Conservation (phyloP, 306 rosid species). For the Prunus mume region DNA sequence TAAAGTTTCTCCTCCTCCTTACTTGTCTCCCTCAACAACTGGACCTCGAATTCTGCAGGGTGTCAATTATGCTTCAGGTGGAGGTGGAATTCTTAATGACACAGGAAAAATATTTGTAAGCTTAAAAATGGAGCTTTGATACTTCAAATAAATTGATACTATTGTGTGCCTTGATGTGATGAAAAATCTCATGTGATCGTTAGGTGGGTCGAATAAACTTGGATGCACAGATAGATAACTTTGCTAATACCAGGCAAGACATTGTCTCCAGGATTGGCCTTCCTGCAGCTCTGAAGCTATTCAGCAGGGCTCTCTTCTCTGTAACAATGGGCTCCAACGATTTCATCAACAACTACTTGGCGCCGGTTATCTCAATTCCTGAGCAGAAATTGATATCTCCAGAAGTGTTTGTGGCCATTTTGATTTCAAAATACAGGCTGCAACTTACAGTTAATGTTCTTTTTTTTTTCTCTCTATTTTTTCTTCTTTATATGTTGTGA, state of each 20-base stretch:
- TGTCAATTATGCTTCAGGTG: slow-evolving; percentile 77
- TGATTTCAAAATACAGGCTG: slow-evolving; percentile 51
- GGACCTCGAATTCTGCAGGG: slow-evolving; percentile 56
- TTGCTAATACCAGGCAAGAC: slow-evolving; percentile 63
- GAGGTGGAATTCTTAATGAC: slow-evolving; percentile 63
- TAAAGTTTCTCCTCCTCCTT: slow-evolving; percentile 49
- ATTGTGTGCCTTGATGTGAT: not conserved
- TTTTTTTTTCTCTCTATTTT: not conserved
- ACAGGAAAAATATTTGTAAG: slow-evolving; percentile 61
- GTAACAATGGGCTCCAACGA: slow-evolving; percentile 69
- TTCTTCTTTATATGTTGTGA: not conserved
- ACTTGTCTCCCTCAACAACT: slow-evolving; percentile 55
- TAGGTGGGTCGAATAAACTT: slow-evolving; percentile 64
- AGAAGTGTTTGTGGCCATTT: slow-evolving; percentile 37
- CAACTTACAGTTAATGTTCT: slow-evolving; percentile 49
- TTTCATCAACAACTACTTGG: slow-evolving; percentile 62
- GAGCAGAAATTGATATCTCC: slow-evolving; percentile 31
- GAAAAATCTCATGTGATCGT: slow-evolving; percentile 7
- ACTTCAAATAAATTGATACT: too few species aligned
- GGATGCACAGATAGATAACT: slow-evolving; percentile 59
- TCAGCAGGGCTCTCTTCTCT: slow-evolving; percentile 42
- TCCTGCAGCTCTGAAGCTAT: slow-evolving; percentile 33
- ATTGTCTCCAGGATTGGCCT: slow-evolving; percentile 52
- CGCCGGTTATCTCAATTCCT: slow-evolving; percentile 30
- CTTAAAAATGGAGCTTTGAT: slow-evolving; percentile 2